Conservation (phyloP, 169 alveolate species). For the Cryptosporidium muris region DNA sequence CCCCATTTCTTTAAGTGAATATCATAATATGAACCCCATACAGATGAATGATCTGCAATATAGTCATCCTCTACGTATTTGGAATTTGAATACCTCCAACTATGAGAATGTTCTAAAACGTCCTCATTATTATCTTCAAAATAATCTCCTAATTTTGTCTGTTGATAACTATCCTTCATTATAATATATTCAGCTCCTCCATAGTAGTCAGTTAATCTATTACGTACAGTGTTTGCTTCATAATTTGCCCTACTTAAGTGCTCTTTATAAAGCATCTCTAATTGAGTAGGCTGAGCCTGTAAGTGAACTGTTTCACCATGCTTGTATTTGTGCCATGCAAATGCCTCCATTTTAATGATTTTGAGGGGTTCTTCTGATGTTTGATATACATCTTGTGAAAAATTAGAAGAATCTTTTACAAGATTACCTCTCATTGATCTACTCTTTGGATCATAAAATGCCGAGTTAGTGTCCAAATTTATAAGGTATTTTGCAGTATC, state of each 20-base stretch:
- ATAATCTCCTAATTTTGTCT: background rate
- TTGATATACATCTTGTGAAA: constrained; percentile 78
- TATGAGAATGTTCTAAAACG: too few relatives aligned
- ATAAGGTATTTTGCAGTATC: constrained; percentile 96
- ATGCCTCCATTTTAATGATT: constrained; percentile 46
- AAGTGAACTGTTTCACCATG: constrained; percentile 60
- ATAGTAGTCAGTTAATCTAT: constrained; percentile 11
- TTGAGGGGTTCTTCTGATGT: background rate
- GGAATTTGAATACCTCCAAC: constrained; percentile 60
- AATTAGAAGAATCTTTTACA: constrained; percentile 69
- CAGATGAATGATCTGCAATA: constrained; percentile 81
- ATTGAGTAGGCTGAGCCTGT: constrained; percentile 47
- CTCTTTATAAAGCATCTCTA: constrained; percentile 38
- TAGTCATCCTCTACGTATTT: constrained; percentile 83
- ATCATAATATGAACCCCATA: constrained; percentile 89
- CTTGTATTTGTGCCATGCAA: constrained; percentile 22
- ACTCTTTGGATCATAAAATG: constrained; percentile 95
- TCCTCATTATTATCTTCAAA: background rate
- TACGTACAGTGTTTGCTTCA: background rate
- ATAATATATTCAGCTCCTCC: constrained; percentile 5
- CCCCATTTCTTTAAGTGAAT: constrained; percentile 84
- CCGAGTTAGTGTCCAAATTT: constrained; percentile 93
- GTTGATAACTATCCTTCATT: background rate
- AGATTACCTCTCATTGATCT: constrained; percentile 95
- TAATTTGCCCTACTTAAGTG: constrained; percentile 12